Conservation (phyloP, 106 monocot genomes). For the Acorus calamus region DNA sequence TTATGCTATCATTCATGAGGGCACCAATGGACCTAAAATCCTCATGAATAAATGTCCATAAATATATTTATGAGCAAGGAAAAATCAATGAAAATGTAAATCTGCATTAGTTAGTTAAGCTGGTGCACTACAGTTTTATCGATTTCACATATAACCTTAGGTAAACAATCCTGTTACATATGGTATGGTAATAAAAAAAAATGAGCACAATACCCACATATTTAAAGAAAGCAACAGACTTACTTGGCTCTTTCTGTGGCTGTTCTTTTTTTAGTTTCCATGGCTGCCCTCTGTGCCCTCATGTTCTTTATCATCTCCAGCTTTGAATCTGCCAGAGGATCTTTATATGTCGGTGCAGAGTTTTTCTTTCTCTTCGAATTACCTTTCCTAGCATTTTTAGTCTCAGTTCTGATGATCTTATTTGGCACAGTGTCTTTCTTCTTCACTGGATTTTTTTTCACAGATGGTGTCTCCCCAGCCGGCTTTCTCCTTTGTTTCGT, state of each 20-base stretch:
- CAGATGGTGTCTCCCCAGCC: slow-evolving; percentile 20
- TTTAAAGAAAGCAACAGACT: slow-evolving; percentile 5
- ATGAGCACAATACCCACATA: too few species aligned
- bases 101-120: too few species aligned
- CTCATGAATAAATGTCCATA: too few species aligned
- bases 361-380: slow-evolving; percentile 35
- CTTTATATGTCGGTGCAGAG: slow-evolving; percentile 48
- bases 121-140: too few species aligned
- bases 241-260: slow-evolving; percentile 78
- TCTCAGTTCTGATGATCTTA: slow-evolving; percentile 14
- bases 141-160: too few species aligned
- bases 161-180: too few species aligned
- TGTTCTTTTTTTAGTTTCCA: slow-evolving; percentile 62
- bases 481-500: slow-evolving; percentile 39
- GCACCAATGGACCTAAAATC: too few species aligned
- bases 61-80: too few species aligned
- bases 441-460: slow-evolving; percentile 14
- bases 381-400: slow-evolving; percentile 21
- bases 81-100: too few species aligned
- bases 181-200: too few species aligned
- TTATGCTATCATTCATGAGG: too few species aligned
- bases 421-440: slow-evolving; percentile 21
- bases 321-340: slow-evolving; percentile 74
- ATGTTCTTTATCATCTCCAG: slow-evolving; percentile 93
- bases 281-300: slow-evolving; percentile 44